Percentiles rank a stretch among this genome's conserved stretches.
phyloP scores from a whole-genome alignment of 2,329 filamentous ascomycete species.

The Microcyclospora pomicola region DNA sequence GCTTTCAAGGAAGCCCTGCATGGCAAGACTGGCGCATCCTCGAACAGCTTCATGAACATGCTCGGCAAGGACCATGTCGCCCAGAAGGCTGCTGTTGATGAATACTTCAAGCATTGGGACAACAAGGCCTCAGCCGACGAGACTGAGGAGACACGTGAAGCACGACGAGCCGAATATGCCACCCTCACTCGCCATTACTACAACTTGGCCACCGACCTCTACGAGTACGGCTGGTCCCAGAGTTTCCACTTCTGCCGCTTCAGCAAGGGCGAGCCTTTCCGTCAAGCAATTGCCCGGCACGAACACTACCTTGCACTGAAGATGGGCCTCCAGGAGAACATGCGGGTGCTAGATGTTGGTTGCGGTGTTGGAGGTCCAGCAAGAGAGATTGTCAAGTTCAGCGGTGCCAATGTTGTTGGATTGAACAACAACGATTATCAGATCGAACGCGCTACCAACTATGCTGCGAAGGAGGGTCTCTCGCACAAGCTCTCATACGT shows the following conservation, averaged over 20 bases:
- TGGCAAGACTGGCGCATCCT: constrained; percentile 60
- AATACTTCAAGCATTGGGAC: constrained; percentile 97
- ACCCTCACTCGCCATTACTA: constrained; percentile 77
- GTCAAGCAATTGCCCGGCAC: constrained; percentile 84
- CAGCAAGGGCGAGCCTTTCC: constrained; percentile 71
- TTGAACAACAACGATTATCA: constrained; percentile 99
- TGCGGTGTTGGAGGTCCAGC: constrained; percentile 95
- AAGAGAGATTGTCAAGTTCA: constrained; percentile 91
- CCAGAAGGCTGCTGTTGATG: constrained; percentile 69
- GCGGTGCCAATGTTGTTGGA: constrained; percentile 74
- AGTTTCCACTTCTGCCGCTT: constrained; percentile 98
- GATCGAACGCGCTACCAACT: constrained; percentile 80
- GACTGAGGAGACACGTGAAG: constrained; percentile 69
- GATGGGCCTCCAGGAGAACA: constrained; percentile 72
- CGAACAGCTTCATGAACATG: constrained; percentile 72
- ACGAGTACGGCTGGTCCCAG: constrained; percentile 86
- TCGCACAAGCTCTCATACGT: constrained; percentile 68
- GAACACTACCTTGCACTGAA: constrained; percentile 93
- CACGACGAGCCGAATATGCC: constrained; percentile 70
- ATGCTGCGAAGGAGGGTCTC: constrained; percentile 70
- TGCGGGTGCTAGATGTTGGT: constrained; percentile 88
- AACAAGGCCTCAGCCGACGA: constrained; percentile 66
- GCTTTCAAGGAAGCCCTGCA: constrained; percentile 78
- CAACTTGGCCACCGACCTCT: constrained; percentile 20
- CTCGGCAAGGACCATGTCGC: constrained; percentile 67